A percentile compares a stretch with the other conserved stretches of the same genome.
These are phyloP conservation scores for Apiospora rasikravindrae DNA, from an alignment of 2,329 filamentous ascomycete genomes.

Conservation along the genomic window DNA sequence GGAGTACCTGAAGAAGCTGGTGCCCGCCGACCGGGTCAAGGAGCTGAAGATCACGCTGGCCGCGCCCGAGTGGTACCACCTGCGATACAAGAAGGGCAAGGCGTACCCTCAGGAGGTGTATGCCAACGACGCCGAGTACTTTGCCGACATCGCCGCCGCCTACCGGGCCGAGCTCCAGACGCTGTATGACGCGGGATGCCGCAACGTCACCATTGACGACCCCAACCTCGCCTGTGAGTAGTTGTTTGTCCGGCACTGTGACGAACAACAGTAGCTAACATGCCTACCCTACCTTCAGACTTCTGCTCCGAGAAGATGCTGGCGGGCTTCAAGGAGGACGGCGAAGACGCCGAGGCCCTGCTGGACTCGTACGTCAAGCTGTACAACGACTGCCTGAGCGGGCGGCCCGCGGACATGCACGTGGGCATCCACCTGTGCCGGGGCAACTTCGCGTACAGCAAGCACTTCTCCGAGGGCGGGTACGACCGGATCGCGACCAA, in stretches of 20 bases:
- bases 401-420: constrained; percentile 72
- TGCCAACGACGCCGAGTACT: constrained; percentile 64
- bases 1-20: constrained; percentile 47
- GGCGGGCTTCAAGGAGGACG: constrained; percentile 72
- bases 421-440: constrained; percentile 78
- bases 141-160: constrained; percentile 67
- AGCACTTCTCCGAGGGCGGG: constrained; percentile 70
- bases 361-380: constrained; percentile 77
- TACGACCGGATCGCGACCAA: constrained; percentile 71
- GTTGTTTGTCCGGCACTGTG: background rate
- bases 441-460: constrained; percentile 69
- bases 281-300: constrained; percentile 48
- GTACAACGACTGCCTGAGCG: constrained; percentile 74
- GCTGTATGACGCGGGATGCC: constrained; percentile 66
- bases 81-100: constrained; percentile 58
- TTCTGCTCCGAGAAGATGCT: constrained; percentile 79
- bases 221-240: constrained; percentile 69
- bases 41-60: constrained; percentile 61
- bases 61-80: constrained; percentile 61
- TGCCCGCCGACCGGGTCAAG: constrained; percentile 65
- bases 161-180: constrained; percentile 62
- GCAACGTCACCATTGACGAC: constrained; percentile 71
- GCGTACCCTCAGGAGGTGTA: constrained; percentile 65
- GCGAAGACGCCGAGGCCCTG: constrained; percentile 70
- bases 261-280: background rate